Conservation (phyloP, 495 filamentous ascomycete species). For the Tuber brumale region DNA sequence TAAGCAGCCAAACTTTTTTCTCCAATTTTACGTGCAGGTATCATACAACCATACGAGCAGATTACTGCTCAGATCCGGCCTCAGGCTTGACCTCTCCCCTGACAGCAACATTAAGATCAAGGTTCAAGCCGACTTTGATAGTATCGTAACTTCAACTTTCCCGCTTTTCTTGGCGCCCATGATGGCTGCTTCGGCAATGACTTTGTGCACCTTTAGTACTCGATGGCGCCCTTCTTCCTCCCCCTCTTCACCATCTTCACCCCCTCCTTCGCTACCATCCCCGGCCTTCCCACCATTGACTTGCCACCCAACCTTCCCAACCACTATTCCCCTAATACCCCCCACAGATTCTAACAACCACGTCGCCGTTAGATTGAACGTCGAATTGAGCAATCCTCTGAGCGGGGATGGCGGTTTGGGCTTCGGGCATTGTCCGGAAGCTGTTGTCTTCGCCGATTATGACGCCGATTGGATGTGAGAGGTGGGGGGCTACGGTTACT, state of each 20-base stretch:
- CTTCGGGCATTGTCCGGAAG: constrained; percentile 70
- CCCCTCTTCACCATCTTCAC: constrained; percentile 67
- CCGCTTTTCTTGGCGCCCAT: constrained; percentile 75
- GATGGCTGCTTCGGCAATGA: constrained; percentile 80
- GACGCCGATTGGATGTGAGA: constrained; percentile 80
- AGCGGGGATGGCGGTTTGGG: constrained; percentile 84
- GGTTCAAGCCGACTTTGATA: constrained; percentile 72
- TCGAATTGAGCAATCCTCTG: constrained; percentile 73
- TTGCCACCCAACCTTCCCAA: constrained; percentile 75
- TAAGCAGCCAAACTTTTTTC: neutral
- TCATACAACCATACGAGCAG: neutral
- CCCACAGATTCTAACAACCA: constrained; percentile 79
- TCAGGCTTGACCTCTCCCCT: constrained; percentile 57
- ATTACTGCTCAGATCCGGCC: neutral
- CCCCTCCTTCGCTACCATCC: constrained; percentile 60
- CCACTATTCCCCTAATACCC: constrained; percentile 80
- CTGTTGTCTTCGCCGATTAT: constrained; percentile 59
- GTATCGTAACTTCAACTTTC: constrained; percentile 92
- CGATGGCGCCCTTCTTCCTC: constrained; percentile 81
- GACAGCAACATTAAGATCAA: constrained; percentile 70
- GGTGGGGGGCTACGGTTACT: constrained; percentile 90
- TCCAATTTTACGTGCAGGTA: neutral
- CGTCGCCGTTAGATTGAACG: constrained; percentile 71
- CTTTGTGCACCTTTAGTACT: constrained; percentile 80
- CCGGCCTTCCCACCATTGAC: constrained; percentile 50